These are phyloP conservation scores for Discostella stelligeroides DNA, from an alignment of 108 stramenopile species.

Conservation along the genomic window DNA sequence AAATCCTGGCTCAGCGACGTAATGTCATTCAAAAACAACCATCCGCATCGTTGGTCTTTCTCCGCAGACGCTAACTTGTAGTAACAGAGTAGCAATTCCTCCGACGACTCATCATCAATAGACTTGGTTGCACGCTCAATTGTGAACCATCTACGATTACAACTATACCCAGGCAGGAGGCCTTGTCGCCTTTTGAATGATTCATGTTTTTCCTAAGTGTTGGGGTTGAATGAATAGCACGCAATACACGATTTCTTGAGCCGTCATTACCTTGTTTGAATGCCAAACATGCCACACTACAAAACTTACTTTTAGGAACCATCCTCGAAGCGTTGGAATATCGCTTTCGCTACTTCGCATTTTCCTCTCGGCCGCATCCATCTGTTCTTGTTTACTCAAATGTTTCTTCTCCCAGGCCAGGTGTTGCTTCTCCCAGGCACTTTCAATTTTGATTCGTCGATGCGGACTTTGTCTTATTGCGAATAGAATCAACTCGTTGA, in stretches of 20 bases:
- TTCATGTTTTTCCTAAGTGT: conserved; percentile 33
- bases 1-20: conserved; percentile 25
- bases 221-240: too few species aligned
- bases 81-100: conserved; percentile 28
- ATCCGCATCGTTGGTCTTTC: conserved; percentile 22
- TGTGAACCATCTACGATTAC: conserved; percentile 17
- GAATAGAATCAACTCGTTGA: background rate
- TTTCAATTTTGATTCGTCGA: background rate
- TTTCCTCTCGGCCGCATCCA: background rate
- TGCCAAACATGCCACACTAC: background rate
- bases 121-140: conserved; percentile 3
- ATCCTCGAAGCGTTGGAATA: conserved; percentile 25
- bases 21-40: conserved; percentile 37
- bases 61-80: conserved; percentile 21
- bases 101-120: background rate
- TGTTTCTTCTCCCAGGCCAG: background rate
- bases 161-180: conserved; percentile 14
- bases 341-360: conserved; percentile 19
- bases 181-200: conserved; percentile 24
- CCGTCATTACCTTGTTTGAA: background rate
- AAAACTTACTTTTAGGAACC: conserved; percentile 32
- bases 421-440: conserved; percentile 2
- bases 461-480: background rate
- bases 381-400: background rate
- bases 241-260: background rate